Conservation (phyloP, 306 rosid genomes). For the Begonia loranthoides region DNA sequence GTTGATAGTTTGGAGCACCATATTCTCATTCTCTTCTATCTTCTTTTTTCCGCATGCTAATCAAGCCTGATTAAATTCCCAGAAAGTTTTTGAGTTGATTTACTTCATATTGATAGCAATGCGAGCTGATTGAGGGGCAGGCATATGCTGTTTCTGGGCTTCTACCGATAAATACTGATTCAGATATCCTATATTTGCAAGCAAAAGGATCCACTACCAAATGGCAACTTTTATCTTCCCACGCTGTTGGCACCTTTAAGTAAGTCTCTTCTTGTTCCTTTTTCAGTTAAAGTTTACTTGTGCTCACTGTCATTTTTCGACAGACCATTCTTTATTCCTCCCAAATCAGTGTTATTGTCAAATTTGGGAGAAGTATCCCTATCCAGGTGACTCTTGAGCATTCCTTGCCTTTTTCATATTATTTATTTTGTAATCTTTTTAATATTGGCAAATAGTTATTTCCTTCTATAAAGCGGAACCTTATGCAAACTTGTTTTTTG, state of each 20-base stretch:
- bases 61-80: slow-evolving; percentile 1
- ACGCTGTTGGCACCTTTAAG: slow-evolving; percentile 36
- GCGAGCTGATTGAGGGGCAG: slow-evolving; percentile 72
- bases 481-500: slow-evolving; percentile 4
- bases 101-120: slow-evolving; percentile 33
- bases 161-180: slow-evolving; percentile 40
- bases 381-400: slow-evolving; percentile 37
- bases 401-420: too few relatives aligned
- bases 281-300: slow-evolving; percentile 3
- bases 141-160: slow-evolving; percentile 69
- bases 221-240: slow-evolving; percentile 57
- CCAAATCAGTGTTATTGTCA: slow-evolving; percentile 41
- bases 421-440: slow-evolving; percentile 2
- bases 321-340: slow-evolving; percentile 52
- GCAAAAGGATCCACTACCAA: slow-evolving; percentile 58
- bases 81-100: slow-evolving; percentile 9
- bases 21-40: background rate
- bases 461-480: slow-evolving; percentile 12
- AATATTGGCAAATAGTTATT: background rate
- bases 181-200: slow-evolving; percentile 47
- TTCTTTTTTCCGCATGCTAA: background rate
- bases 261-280: slow-evolving; percentile 12
- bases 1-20: background rate
- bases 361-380: slow-evolving; percentile 52
- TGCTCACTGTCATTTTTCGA: slow-evolving; percentile 12